Evolutionary conservation across 75 land plant genomes (phyloP).

Genomic region (Pinus albicaulis): DNA sequence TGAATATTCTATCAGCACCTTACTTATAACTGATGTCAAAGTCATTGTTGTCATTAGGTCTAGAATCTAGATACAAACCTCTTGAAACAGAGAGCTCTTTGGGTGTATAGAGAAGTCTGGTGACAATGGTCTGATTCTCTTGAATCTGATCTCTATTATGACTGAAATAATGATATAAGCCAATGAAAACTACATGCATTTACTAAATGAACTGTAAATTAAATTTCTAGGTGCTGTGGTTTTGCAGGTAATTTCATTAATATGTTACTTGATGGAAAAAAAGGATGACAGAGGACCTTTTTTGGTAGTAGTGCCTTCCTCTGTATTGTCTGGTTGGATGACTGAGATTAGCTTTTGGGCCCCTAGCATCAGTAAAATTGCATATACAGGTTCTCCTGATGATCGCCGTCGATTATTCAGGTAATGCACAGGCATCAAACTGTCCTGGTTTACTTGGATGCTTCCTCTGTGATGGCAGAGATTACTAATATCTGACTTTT

Average conservation of each 20-base stretch:
- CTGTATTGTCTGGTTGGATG: constrained; percentile 96
- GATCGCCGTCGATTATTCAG: constrained; percentile 89
- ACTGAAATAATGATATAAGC: neutral
- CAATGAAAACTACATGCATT: neutral
- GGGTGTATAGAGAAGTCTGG: neutral
- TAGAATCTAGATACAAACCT: neutral
- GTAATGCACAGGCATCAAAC: constrained; percentile 27
- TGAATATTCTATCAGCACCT: neutral
- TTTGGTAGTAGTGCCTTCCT: constrained; percentile 98
- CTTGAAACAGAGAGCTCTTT: no score
- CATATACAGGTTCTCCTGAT: constrained; percentile 94
- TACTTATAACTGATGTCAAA: neutral
- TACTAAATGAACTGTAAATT: neutral
- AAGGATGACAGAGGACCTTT: constrained; percentile 98
- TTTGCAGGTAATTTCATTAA: constrained; percentile 85
- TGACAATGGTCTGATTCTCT: neutral
- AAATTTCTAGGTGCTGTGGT: neutral
- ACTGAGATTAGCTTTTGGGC: constrained; percentile 92
- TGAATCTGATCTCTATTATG: neutral
- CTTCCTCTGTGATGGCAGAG: neutral
- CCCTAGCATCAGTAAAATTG: constrained; percentile 77
- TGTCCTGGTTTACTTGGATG: constrained; percentile 5
- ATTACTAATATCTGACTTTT: neutral
- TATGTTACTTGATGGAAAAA: constrained; percentile 91
- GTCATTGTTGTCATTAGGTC: neutral